Evolutionary conservation across 129 eudicot species (phyloP).

Genomic region (Dittrichia graveolens): DNA sequence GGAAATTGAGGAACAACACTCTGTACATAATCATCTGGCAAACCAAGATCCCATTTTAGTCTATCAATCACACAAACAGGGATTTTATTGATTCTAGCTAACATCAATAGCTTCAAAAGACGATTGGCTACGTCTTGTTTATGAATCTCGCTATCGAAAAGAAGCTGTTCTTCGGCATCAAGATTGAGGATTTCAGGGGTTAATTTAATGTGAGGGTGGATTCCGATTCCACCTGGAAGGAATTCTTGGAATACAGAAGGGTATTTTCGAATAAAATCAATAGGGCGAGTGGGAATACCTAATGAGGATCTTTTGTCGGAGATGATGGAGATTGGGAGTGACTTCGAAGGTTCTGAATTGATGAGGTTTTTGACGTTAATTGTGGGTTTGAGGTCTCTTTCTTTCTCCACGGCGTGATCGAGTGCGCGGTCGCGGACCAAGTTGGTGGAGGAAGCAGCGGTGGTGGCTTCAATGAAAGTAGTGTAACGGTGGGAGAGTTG

Average conservation of each 20-base stretch:
- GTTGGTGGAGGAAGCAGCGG: constrained; percentile 46
- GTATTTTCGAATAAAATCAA: constrained; percentile 78
- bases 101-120: constrained; percentile 74
- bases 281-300: constrained; percentile 68
- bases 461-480: constrained; percentile 23
- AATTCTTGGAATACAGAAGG: constrained; percentile 75
- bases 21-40: constrained; percentile 61
- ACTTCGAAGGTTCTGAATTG: constrained; percentile 74
- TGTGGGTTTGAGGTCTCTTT: constrained; percentile 64
- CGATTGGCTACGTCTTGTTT: constrained; percentile 60
- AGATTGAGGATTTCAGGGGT: constrained; percentile 50
- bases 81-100: constrained; percentile 52
- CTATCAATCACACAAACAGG: constrained; percentile 58
- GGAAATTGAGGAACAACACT: constrained; percentile 70
- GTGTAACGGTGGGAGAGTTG: constrained; percentile 38
- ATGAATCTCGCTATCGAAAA: constrained; percentile 43
- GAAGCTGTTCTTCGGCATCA: constrained; percentile 54
- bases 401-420: constrained; percentile 88
- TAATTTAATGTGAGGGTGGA: constrained; percentile 69
- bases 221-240: constrained; percentile 52
- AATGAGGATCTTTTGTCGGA: constrained; percentile 44
- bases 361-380: constrained; percentile 70
- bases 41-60: constrained; percentile 82
- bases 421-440: constrained; percentile 82
- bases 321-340: constrained; percentile 67